Conservation (phyloP, 2,329 filamentous ascomycete genomes). For the Penicillium sp. region DNA sequence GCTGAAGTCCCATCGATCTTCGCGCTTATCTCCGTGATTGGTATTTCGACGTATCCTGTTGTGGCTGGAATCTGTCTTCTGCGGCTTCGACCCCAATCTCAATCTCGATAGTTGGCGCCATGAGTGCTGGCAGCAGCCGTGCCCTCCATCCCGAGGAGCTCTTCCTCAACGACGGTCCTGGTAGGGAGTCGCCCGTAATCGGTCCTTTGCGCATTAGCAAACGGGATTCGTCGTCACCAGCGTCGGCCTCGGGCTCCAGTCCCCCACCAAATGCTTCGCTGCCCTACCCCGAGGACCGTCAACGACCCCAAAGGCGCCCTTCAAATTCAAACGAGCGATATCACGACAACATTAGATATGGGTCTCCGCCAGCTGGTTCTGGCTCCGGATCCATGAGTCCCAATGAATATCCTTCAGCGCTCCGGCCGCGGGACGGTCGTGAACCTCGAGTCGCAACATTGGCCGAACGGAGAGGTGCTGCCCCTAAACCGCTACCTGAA, state of each 20-base stretch:
- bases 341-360: slow-evolving; percentile 27
- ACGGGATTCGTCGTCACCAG: slow-evolving; percentile 63
- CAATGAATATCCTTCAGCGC: slow-evolving; percentile 40
- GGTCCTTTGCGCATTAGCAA: slow-evolving; percentile 85
- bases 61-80: slow-evolving; percentile 10
- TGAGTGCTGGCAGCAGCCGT: slow-evolving; percentile 47
- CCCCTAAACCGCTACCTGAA: slow-evolving; percentile 76
- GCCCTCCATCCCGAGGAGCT: slow-evolving; percentile 80
- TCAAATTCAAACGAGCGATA: slow-evolving; percentile 32
- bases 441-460: slow-evolving; percentile 60
- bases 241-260: slow-evolving; percentile 31
- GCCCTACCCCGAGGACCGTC: slow-evolving; percentile 70
- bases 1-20: slow-evolving; percentile 9
- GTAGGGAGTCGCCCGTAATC: slow-evolving; percentile 63
- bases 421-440: slow-evolving; percentile 48
- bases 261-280: slow-evolving; percentile 54
- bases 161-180: slow-evolving; percentile 51
- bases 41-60: slow-evolving; percentile 7
- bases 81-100: not conserved
- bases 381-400: slow-evolving; percentile 31
- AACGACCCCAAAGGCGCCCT: slow-evolving; percentile 36
- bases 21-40: slow-evolving; percentile 19
- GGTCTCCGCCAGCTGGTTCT: slow-evolving; percentile 31
- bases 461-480: slow-evolving; percentile 74
- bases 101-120: slow-evolving; percentile 21